Conservation (phyloP, 495 filamentous ascomycete genomes). For the Penicillium cinerascens region DNA sequence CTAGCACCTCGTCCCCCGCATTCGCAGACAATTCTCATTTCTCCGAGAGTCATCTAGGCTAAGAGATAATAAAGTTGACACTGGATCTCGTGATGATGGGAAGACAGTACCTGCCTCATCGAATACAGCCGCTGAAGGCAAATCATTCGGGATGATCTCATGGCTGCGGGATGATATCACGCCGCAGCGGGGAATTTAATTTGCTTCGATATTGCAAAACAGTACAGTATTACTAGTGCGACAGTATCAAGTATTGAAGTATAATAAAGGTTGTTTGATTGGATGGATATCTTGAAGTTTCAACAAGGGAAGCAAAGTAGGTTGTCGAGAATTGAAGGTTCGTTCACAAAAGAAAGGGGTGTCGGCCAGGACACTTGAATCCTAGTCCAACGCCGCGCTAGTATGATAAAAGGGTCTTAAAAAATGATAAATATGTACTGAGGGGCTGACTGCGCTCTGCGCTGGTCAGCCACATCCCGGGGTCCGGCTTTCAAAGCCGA, state of each 20-base stretch:
- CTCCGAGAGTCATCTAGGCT: no score
- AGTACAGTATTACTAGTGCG: constrained; percentile 5
- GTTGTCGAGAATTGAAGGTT: constrained; percentile 7
- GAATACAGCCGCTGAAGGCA: background rate
- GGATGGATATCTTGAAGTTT: constrained; percentile 4
- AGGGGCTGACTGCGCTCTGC: constrained; percentile 16
- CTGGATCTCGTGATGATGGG: background rate
- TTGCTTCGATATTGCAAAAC: background rate
- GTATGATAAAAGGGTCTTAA: constrained; percentile 12
- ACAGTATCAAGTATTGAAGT: background rate
- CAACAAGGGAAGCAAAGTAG: background rate
- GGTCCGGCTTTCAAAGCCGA: background rate
- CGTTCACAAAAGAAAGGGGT: constrained; percentile 16
- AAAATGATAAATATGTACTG: constrained; percentile 12
- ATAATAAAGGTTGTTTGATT: background rate
- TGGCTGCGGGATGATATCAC: constrained; percentile 23
- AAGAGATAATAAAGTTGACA: no score
- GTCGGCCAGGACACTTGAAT: constrained; percentile 17
- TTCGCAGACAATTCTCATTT: no score
- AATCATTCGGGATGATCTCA: constrained; percentile 18
- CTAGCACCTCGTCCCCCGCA: no score
- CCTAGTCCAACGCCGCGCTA: constrained; percentile 28
- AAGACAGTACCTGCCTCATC: background rate
- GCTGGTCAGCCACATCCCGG: constrained; percentile 3
- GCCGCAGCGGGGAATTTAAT: constrained; percentile 4